Evolutionary conservation across 352 stramenopile species (phyloP), one percentile per base, ranked within the genome.

Genomic region (Phytophthora agathidicida): DNA sequence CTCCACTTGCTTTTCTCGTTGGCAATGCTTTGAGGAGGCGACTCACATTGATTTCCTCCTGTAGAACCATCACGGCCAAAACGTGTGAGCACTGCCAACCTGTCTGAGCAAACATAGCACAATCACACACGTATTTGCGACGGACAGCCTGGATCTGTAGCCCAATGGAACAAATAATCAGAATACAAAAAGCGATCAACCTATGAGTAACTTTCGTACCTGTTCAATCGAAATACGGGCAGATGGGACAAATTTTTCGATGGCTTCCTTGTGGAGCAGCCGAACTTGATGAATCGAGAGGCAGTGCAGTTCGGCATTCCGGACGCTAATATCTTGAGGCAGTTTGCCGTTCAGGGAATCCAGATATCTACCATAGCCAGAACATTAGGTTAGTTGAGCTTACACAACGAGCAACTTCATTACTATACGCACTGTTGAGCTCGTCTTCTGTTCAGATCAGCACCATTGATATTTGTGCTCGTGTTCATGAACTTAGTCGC

Each of bases 71-170:
- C 4, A 23, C 16, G 9, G 51, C 51, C 7, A 60, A 22, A 7
- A 51, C 51, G 39, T 52, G 39, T 0, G 51, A 50, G 39, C 51
- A 60, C 9, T 60, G 37, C 31, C 39, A 51, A 17, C 39, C 38
- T 28, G 24, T 50, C 36, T 45, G 38, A 31, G 31, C 19, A 51
- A 60, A 52, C 22, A 44, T 51, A 8, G 24, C 33, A 35, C 51
- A 45, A 23, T 60, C 22, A 22, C 50, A 59, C 14, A 5, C 33
- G 20, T 52, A 51, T 32, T 60, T 60, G 20, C 7, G 14, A 17
- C 38, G 32, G 2, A 60, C 13, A 28, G 31, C 26, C 39, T 46
- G 44, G 13, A 51, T 60, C 39, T 60, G 9, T 32, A 13, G 32
- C 7, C 5, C 13, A 38, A 38, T 20, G 11, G 10, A 22, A 5